Evolutionary conservation across 129 eudicot genomes (phyloP).

Genomic region (Chrysanthemum lavandulifolium): DNA sequence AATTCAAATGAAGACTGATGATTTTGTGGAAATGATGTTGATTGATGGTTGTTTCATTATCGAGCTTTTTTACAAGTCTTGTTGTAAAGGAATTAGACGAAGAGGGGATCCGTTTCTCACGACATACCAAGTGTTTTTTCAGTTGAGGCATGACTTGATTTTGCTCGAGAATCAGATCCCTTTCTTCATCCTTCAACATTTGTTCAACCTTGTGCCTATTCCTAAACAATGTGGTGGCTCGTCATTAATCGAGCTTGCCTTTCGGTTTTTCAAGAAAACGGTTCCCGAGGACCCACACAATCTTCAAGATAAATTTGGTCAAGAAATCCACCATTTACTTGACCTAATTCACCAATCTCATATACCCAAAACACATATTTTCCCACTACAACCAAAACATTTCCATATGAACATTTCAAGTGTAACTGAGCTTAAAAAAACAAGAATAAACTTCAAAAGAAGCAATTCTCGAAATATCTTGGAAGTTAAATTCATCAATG

Average conservation of each 20-base stretch:
- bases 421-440: constrained; percentile 27
- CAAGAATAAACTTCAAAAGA: constrained; percentile 37
- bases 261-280: constrained; percentile 49
- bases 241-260: constrained; percentile 47
- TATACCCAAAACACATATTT: constrained; percentile 40
- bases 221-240: constrained; percentile 41
- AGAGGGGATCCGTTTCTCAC: constrained; percentile 56
- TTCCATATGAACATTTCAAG: constrained; percentile 11
- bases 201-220: constrained; percentile 51
- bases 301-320: constrained; percentile 35
- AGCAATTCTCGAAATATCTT: constrained; percentile 23
- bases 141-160: constrained; percentile 52
- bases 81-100: constrained; percentile 48
- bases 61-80: constrained; percentile 54
- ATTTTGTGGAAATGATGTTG: constrained; percentile 57
- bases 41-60: constrained; percentile 69
- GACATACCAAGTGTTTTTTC: constrained; percentile 26
- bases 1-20: constrained; percentile 33
- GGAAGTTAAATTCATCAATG: constrained; percentile 41
- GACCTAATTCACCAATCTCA: constrained; percentile 59
- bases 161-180: constrained; percentile 77
- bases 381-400: constrained; percentile 1
- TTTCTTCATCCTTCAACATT: constrained; percentile 52
- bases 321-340: constrained; percentile 51
- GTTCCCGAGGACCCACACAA: constrained; percentile 36